Evolutionary conservation across 768 basidiomycete species (phyloP), one percentile per base, ranked within the genome.

Genomic region (Kwoniella bestiolae): DNA sequence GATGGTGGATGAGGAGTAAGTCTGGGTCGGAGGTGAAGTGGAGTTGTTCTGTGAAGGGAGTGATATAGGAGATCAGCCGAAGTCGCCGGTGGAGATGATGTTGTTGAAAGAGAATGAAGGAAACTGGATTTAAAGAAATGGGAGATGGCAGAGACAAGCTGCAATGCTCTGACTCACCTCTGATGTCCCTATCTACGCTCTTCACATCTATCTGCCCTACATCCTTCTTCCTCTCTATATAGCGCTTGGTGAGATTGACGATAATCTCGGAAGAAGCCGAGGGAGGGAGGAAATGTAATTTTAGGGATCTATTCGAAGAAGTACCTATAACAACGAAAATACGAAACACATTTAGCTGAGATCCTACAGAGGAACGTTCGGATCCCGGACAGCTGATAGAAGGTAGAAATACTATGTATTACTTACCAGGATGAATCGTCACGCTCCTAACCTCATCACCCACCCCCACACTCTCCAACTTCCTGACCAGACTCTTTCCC

Each of bases 1-100:
- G 51, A 21, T 62, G 70, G 51, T 77, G 76, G 18, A 77, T 63
- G 14, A 77, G 47, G 44, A 77, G 55, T 28, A 77, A 44, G 34
- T 75, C 74, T 3, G 76, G 76, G 51, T 71, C 71, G 12, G 26
- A n/a, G 26, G 21, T 46, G 61, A 68, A 68, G 34, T 57, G 60
- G 12, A 68, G 41, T 26, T 51, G 55, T 12, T 63, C 61, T 66
- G 41, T 29, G n/a, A 14, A n/a, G 49, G 16, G 49, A 11, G 29
- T 11, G 9, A 31, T 60, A 5, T 18, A n/a, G 12, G 8, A 31
- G 21, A 49, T 34, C 23, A 29, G n/a, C n/a, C n/a, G n/a, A n/a
- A n/a, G n/a, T n/a, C n/a, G n/a, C n/a, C n/a, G n/a, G n/a, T n/a
- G n/a, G n/a, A n/a, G n/a, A n/a, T n/a, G n/a, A n/a, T n/a, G n/a